These are phyloP conservation scores for Cladorrhinum sp. DNA, from an alignment of 2,329 filamentous ascomycete genomes.

Conservation along the genomic window DNA sequence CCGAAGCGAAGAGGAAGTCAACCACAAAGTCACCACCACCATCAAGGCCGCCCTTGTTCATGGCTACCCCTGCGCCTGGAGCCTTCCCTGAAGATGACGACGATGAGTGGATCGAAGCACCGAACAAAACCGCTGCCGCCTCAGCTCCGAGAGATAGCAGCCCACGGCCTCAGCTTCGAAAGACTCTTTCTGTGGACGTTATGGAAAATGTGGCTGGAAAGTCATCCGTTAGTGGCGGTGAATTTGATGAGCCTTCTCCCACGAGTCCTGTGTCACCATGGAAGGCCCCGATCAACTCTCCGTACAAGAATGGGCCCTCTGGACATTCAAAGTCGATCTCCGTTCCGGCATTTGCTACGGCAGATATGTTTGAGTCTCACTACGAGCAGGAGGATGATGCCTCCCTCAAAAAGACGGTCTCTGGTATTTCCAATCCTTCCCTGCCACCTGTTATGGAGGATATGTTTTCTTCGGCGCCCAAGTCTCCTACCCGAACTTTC, in stretches of 20 bases:
- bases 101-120: slow-evolving; percentile 63
- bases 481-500: slow-evolving; percentile 55
- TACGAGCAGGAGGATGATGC: slow-evolving; percentile 31
- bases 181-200: slow-evolving; percentile 59
- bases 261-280: slow-evolving; percentile 38
- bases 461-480: slow-evolving; percentile 47
- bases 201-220: slow-evolving; percentile 56
- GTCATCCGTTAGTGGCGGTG: slow-evolving; percentile 45
- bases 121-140: slow-evolving; percentile 36
- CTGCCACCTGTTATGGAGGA: slow-evolving; percentile 48
- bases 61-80: slow-evolving; percentile 46
- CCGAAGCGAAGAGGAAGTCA: slow-evolving; percentile 27
- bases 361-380: slow-evolving; percentile 13
- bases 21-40: slow-evolving; percentile 34
- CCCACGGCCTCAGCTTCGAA: slow-evolving; percentile 52
- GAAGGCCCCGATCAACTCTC: slow-evolving; percentile 31
- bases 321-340: slow-evolving; percentile 63
- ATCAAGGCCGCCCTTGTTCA: slow-evolving; percentile 27
- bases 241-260: slow-evolving; percentile 44
- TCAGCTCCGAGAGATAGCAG: slow-evolving; percentile 33
- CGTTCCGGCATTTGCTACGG: slow-evolving; percentile 50
- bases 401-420: slow-evolving; percentile 56
- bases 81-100: slow-evolving; percentile 59
- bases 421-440: slow-evolving; percentile 53
- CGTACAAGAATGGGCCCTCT: slow-evolving; percentile 34